Evolutionary conservation across 2,329 filamentous ascomycete species (phyloP).

Genomic region (Botrytis fragariae): DNA sequence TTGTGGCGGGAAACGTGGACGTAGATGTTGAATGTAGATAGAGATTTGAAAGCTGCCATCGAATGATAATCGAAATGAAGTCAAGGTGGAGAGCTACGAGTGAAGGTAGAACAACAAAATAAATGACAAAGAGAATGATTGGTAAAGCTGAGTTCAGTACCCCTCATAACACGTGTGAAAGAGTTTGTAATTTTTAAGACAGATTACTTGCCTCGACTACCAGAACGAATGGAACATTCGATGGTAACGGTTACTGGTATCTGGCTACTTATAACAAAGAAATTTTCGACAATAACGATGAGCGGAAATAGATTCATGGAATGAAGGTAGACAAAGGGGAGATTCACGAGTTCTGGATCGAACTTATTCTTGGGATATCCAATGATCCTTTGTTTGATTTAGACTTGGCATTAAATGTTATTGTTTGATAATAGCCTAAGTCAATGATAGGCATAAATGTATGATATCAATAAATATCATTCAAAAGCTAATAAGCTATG

Average conservation of each 20-base stretch:
- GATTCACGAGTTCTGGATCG: not conserved
- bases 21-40: not conserved
- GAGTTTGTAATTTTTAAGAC: not conserved
- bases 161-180: conserved; percentile 1
- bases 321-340: not conserved
- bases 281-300: not conserved
- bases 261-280: not conserved
- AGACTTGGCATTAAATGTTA: not conserved
- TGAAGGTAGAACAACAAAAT: not conserved
- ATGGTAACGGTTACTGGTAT: not conserved
- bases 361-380: not conserved
- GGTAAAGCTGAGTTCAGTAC: not conserved
- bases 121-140: conserved; percentile 4
- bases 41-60: not conserved
- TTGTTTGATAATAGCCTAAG: not conserved
- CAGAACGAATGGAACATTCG: conserved; percentile 5
- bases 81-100: not conserved
- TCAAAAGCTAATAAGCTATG: not conserved
- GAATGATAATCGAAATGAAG: not conserved
- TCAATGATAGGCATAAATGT: not conserved
- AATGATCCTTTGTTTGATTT: not conserved
- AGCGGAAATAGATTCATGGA: not conserved
- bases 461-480: not conserved
- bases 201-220: not conserved
- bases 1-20: not conserved